These are phyloP conservation scores for Metschnikowia cubensis DNA, from an alignment of 805 yeast genomes.

Conservation along the genomic window DNA sequence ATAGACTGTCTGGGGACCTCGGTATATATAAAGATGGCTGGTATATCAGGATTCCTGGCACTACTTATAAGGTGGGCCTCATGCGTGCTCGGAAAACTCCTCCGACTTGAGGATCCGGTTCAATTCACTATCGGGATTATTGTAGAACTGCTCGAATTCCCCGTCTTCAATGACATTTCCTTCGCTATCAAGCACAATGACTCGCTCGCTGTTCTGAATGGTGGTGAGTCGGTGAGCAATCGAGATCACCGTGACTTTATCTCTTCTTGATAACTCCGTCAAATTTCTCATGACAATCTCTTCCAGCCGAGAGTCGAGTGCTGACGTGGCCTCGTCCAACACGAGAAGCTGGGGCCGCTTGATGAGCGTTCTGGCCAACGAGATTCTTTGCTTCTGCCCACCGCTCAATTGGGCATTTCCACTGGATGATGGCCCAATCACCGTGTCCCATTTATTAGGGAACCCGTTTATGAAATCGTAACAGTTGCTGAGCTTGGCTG, in stretches of 20 bases:
- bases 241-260: conserved; percentile 66
- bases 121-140: conserved; percentile 42
- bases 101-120: conserved; percentile 38
- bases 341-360: conserved; percentile 76
- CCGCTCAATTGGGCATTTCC: conserved; percentile 85
- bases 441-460: conserved; percentile 79
- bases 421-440: conserved; percentile 70
- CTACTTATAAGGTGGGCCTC: background rate
- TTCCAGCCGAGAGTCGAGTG: conserved; percentile 85
- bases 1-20: no score
- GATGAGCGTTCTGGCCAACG: conserved; percentile 82
- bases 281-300: conserved; percentile 77
- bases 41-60: background rate
- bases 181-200: conserved; percentile 57
- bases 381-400: conserved; percentile 92
- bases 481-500: conserved; percentile 71
- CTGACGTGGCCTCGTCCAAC: conserved; percentile 93
- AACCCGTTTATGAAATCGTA: conserved; percentile 61
- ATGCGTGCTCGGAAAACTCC: conserved; percentile 11
- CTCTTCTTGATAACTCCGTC: conserved; percentile 41
- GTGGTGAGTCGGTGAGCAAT: conserved; percentile 92
- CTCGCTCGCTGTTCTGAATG: conserved; percentile 74
- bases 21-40: background rate
- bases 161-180: conserved; percentile 72
- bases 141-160: conserved; percentile 47